Evolutionary conservation across 2,329 filamentous ascomycete genomes (phyloP), one percentile per base, ranked within the genome.

Genomic region (Colletotrichum camelliae): DNA sequence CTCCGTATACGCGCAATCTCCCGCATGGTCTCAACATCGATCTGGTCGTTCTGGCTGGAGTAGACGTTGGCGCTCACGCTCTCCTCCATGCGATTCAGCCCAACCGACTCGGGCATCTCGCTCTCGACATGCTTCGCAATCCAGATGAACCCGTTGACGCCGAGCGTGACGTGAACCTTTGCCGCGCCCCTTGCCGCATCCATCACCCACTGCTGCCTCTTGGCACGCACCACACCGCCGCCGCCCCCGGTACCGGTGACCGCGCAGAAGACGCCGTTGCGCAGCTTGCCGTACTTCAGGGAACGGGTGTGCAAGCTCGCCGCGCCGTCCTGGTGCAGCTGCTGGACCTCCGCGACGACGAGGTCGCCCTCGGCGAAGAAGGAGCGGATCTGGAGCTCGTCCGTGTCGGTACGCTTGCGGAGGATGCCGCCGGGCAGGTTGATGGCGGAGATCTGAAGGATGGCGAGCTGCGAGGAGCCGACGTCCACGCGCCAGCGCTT

Each of bases 101-200:
- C 82, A 18, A 95, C 94, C 87, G 90, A 78, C 9, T 81, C 82
- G n/a, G 85, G 83, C n/a, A 87, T 86, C n/a, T 89, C 89, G 43
- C 89, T 90, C 79, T 94, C 93, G 9, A 94, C 87, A 80, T 98
- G 95, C 86, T 95, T 96, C 84, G 93, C 93, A 81, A 98, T 96
- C 94, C 95, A 99, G 74, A 98, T 96, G 83, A 97, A 98, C 1
- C 97, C 97, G 81, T 99, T 99, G 52, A 99, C 97, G 4, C 97
- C 97, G 1, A 99, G 88, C 68, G 98, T 91, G 9, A 98, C 92
- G 82, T 98, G 95, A 33, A 99, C 91, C 77, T 92, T 93, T 68
- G 91, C 89, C 39, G 90, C 89, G 39, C 90, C 88, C 77, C 88
- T 86, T 9, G 83, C 84, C 7, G 83, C 84, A 75, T 93, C 91